A percentile compares a stretch with the other conserved stretches of the same genome.
Conservation (phyloP, 805 yeast genomes). For the Tetrapisispora fleetii region DNA sequence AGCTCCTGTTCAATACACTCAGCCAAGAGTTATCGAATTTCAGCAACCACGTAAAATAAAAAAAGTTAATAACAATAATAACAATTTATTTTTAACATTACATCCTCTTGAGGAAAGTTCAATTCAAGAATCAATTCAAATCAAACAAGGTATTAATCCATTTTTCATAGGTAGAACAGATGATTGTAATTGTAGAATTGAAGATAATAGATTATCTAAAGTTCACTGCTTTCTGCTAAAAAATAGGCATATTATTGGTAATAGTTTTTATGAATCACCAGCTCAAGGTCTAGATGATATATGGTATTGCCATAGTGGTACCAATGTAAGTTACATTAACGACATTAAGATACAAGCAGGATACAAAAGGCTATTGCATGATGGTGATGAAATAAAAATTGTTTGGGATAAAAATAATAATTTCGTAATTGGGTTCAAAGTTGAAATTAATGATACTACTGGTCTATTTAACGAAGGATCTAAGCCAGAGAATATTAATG, state of each 20-base stretch:
- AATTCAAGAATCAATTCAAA: constrained; percentile 38
- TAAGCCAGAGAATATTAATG: constrained; percentile 6
- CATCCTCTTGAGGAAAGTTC: constrained; percentile 41
- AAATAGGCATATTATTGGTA: constrained; percentile 51
- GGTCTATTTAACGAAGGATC: constrained; percentile 51
- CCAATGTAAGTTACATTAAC: constrained; percentile 72
- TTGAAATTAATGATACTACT: constrained; percentile 47
- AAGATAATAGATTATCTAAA: constrained; percentile 74
- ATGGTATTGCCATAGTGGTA: constrained; percentile 72
- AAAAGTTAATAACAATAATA: constrained; percentile 2
- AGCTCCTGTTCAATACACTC: constrained; percentile 23
- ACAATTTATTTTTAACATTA: constrained; percentile 46
- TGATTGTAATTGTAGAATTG: constrained; percentile 48
- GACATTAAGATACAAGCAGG: constrained; percentile 49
- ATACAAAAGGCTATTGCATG: constrained; percentile 47
- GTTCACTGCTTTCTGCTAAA: constrained; percentile 65
- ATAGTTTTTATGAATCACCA: constrained; percentile 54
- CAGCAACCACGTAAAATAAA: constrained; percentile 17
- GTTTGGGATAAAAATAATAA: constrained; percentile 49
- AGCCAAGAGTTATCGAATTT: constrained; percentile 13
- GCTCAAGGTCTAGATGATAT: constrained; percentile 65
- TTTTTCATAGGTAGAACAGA: constrained; percentile 67
- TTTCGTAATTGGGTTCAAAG: constrained; percentile 44
- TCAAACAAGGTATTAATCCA: constrained; percentile 59
- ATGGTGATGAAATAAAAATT: constrained; percentile 58